Evolutionary conservation across 2,329 filamentous ascomycete species (phyloP).

Genomic region (Cadophora luteo-olivacea): DNA sequence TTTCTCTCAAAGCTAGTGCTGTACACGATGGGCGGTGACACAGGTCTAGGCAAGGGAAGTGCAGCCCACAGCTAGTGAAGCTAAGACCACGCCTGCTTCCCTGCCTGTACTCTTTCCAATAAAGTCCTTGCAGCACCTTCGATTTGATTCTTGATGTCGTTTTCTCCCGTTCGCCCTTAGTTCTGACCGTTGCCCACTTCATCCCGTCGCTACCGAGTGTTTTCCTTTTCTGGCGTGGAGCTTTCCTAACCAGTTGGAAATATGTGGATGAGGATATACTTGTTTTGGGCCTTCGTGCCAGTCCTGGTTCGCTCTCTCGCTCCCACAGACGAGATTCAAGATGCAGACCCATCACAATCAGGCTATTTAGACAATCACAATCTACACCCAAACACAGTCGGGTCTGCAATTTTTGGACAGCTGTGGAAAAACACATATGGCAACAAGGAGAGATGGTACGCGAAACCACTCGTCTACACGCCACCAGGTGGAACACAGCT

Average conservation of each 20-base stretch:
- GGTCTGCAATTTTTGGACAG: slow-evolving; percentile 47
- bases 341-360: slow-evolving; percentile 46
- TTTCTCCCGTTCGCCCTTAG: not conserved
- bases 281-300: slow-evolving; percentile 30
- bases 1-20: slow-evolving; percentile 2
- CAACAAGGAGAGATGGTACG: slow-evolving; percentile 47
- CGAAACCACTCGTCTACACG: slow-evolving; percentile 53
- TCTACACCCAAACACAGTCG: slow-evolving; percentile 48
- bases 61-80: not conserved
- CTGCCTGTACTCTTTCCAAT: not conserved
- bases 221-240: not conserved
- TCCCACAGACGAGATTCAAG: slow-evolving; percentile 35
- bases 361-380: slow-evolving; percentile 51
- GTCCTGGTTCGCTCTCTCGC: slow-evolving; percentile 27
- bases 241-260: not conserved
- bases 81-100: not conserved
- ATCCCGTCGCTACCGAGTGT: not conserved
- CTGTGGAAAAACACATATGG: slow-evolving; percentile 45
- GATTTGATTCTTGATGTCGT: not conserved
- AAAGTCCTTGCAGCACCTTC: not conserved
- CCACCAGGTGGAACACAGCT: slow-evolving; percentile 47
- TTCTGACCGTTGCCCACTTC: not conserved
- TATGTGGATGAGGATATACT: slow-evolving; percentile 27
- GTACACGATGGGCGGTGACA: not conserved
- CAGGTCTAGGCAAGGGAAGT: not conserved